These are phyloP conservation scores for Geotrichum restrictum DNA, from an alignment of 1,139 yeast species.

Conservation along the genomic window DNA sequence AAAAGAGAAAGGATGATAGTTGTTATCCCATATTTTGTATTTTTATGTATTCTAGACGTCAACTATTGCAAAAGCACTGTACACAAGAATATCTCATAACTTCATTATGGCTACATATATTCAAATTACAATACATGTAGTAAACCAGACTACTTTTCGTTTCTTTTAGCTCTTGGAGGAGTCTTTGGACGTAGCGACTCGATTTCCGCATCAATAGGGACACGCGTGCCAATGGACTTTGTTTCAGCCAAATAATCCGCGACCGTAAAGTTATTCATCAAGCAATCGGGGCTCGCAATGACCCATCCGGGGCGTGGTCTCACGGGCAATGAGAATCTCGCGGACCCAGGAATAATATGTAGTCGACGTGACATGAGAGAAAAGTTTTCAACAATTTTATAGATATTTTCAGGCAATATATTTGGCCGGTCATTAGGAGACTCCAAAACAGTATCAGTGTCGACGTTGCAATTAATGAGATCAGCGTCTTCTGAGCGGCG, in stretches of 20 bases:
- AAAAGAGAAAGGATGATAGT: too few species aligned
- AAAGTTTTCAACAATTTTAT: conserved; percentile 85
- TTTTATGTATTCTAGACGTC: too few species aligned
- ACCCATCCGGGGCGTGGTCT: conserved; percentile 87
- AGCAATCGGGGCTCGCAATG: conserved; percentile 75
- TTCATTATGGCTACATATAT: too few species aligned
- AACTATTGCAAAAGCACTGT: too few species aligned
- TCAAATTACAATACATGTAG: too few species aligned
- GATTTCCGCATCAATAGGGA: conserved; percentile 68
- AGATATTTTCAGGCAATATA: conserved; percentile 74
- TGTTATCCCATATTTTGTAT: too few species aligned
- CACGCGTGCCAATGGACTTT: conserved; percentile 45
- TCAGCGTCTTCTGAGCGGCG: conserved; percentile 79
- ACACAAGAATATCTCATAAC: too few species aligned
- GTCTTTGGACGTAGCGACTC: conserved; percentile 81
- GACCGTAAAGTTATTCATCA: conserved; percentile 65
- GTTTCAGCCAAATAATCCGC: conserved; percentile 44
- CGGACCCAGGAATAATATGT: conserved; percentile 73
- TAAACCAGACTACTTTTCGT: conserved; percentile 9
- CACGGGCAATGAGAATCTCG: conserved; percentile 52
- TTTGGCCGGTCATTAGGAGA: conserved; percentile 35
- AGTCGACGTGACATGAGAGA: conserved; percentile 74
- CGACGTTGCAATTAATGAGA: conserved; percentile 85
- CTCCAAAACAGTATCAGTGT: conserved; percentile 78
- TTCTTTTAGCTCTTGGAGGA: conserved; percentile 43